Percentiles rank a stretch among this genome's conserved stretches.
Evolutionary conservation across 2,329 filamentous ascomycete genomes (phyloP).

Genomic region (Scytalidium lignicola): DNA sequence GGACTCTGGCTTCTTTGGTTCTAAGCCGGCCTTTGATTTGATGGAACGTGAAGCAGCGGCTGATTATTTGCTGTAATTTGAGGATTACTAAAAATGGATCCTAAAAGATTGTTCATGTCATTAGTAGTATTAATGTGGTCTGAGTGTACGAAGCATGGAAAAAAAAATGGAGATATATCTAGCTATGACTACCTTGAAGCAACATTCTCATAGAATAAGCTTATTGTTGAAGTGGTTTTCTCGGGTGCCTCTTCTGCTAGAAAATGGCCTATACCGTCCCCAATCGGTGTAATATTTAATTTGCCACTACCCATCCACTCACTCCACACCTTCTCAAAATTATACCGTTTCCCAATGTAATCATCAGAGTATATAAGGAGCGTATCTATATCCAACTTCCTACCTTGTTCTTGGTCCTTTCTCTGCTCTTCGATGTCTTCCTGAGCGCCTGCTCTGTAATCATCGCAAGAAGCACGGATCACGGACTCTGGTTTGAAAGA

Average conservation of each 20-base stretch:
- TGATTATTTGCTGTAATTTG: constrained; percentile 23
- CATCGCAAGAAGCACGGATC: constrained; percentile 38
- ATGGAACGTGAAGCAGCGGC: constrained; percentile 49
- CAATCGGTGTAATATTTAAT: constrained; percentile 27
- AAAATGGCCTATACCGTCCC: constrained; percentile 38
- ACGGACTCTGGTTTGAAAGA: constrained; percentile 37
- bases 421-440: constrained; percentile 38
- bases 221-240: constrained; percentile 20
- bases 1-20: not conserved
- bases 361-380: constrained; percentile 39
- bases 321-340: constrained; percentile 38
- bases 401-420: constrained; percentile 37
- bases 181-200: not conserved
- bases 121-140: too few relatives aligned
- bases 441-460: constrained; percentile 39
- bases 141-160: too few relatives aligned
- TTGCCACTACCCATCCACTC: constrained; percentile 35
- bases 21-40: constrained; percentile 51
- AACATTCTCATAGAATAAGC: constrained; percentile 8
- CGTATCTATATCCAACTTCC: constrained; percentile 36
- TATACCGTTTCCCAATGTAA: constrained; percentile 37
- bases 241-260: constrained; percentile 40
- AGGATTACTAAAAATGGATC: too few relatives aligned
- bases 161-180: not conserved
- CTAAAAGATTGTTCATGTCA: too few relatives aligned